phyloP scores from a whole-genome alignment of 305 asterid genomes.

The Fraxinus sp. region DNA sequence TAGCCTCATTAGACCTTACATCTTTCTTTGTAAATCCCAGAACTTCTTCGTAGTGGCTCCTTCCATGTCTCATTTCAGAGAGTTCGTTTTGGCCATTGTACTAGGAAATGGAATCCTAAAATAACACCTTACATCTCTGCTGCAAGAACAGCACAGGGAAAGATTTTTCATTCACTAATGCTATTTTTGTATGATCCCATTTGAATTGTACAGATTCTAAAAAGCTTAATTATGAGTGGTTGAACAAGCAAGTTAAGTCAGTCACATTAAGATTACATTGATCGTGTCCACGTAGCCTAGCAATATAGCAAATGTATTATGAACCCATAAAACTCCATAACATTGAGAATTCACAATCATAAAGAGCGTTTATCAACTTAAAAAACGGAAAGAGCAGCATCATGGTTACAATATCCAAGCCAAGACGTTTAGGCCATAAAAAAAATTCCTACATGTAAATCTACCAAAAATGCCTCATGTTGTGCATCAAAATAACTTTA shows the following conservation, averaged over 20 bases:
- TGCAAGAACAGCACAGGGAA: background rate
- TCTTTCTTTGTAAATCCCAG: too few relatives aligned
- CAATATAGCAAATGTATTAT: background rate
- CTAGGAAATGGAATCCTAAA: too few relatives aligned
- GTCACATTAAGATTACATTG: background rate
- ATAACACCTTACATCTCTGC: too few relatives aligned
- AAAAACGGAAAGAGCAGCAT: background rate
- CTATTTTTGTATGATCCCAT: background rate
- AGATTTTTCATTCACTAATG: background rate
- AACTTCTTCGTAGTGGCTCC: too few relatives aligned
- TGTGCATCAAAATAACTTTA: constrained; percentile 30
- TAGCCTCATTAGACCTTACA: too few relatives aligned
- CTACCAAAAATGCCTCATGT: constrained; percentile 54
- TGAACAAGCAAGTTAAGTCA: too few relatives aligned
- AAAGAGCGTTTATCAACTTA: background rate
- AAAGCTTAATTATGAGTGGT: too few relatives aligned
- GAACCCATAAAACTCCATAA: background rate
- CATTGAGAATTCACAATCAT: constrained; percentile 23
- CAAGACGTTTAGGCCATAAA: constrained; percentile 15
- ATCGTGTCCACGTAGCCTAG: background rate
- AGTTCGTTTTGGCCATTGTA: too few relatives aligned
- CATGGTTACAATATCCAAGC: constrained; percentile 25
- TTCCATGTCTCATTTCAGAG: too few relatives aligned
- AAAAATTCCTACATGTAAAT: constrained; percentile 25
- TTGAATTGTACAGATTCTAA: background rate